Conservation (phyloP, 2,329 filamentous ascomycete species). For the Aspergillus candidus region DNA sequence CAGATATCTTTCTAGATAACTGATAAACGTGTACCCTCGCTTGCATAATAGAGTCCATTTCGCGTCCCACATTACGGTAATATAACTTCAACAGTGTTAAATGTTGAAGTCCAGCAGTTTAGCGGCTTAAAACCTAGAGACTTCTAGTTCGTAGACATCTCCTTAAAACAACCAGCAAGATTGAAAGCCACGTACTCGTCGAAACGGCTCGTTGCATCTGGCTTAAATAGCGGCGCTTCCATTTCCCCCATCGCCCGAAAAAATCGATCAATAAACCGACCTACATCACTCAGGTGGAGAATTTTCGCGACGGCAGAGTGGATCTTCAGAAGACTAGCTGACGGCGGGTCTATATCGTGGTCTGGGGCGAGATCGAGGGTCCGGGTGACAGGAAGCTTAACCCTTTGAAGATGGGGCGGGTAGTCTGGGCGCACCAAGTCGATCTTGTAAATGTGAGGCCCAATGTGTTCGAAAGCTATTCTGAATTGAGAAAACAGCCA, state of each 20-base stretch:
- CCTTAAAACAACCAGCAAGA: not conserved
- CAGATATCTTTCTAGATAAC: no score
- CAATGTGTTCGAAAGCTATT: constrained; percentile 25
- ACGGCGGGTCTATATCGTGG: constrained; percentile 27
- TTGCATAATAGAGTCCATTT: no score
- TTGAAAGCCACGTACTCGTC: constrained; percentile 6
- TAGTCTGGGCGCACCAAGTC: constrained; percentile 6
- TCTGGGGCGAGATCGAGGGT: constrained; percentile 8
- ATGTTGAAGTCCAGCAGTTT: no score
- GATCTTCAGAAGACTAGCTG: constrained; percentile 18
- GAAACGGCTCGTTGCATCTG: constrained; percentile 4
- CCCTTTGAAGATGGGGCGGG: not conserved
- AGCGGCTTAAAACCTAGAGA: no score
- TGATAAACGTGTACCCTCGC: no score
- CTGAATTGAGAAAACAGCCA: constrained; percentile 27
- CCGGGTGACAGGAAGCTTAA: constrained; percentile 3
- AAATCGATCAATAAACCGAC: constrained; percentile 19
- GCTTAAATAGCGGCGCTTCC: not conserved
- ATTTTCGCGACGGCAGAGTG: constrained; percentile 21
- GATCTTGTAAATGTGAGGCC: constrained; percentile 24
- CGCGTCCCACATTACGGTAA: no score
- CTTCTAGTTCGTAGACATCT: no score
- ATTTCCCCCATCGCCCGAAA: constrained; percentile 14
- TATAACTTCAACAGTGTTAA: no score
- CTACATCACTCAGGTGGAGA: constrained; percentile 14